Base-by-base conservation (phyloP, 108 stramenopile species). In the Stephanodiscus triporus region DNA sequence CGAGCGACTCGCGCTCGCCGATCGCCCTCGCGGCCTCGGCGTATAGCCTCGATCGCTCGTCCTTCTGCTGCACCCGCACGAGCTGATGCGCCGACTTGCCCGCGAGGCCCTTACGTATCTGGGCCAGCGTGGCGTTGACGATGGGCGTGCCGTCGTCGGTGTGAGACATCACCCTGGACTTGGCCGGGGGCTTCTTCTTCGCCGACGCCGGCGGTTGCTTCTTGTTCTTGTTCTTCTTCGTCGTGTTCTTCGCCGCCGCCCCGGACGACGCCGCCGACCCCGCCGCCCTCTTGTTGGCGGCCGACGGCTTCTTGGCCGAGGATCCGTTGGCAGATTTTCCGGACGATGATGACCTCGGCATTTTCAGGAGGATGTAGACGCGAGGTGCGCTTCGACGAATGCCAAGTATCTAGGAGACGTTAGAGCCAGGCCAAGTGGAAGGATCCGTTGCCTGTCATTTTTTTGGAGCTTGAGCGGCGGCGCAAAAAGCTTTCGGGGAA, bases 11-110 rank as follows among this genome's bases (percentile, higher is more conserved):
- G 23, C 67, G 61, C 20, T 74, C 77, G 16, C 75, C 85, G 47
- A 91, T 80, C 40, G 86, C 87, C 66, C 81, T 43, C 10, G 86
- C 87, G 8, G 89, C 82, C 50, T 87, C 82, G 22, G 72, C 68
- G 58, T 90, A 90, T 7, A 84, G 67, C 51, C 85, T 86, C 20
- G 84, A 78, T 6, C 88, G 77, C 48, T 75, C 76, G 0, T 65
- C 71, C 5, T 62, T 38, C 30, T 76, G 75, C 16, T 68, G 80
- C 38, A 81, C 63, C 1, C 80, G 60, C 47, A 81, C 80, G 13
- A 81, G 68, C 13, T 61, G 53, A 4, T 55, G 51, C 23, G 66
- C 8, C 13, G 38, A 38, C 42, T 55, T 59, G 11, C 55, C 56
- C 45, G 42, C 24, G 9, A 53, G 54, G 22, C 58, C 62, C 43